Base-by-base conservation (phyloP, 2,329 filamentous ascomycete genomes). In the Septoria linicola region DNA sequence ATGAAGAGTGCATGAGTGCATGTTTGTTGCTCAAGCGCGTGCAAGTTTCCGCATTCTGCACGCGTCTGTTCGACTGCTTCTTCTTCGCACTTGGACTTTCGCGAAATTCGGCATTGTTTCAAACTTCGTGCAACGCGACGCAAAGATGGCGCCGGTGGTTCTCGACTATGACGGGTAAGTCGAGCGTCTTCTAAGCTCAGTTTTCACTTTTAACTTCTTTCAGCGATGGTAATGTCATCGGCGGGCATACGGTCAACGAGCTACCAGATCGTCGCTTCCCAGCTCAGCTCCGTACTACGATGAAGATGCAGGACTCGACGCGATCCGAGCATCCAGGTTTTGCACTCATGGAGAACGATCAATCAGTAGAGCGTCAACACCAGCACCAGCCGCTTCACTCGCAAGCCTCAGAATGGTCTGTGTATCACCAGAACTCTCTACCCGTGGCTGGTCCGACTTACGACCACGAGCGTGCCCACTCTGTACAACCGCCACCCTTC, bases 201-300 rank as follows among this genome's bases (percentile, higher is more conserved):
- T 25, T 21, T 25, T 27, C 11, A 27, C 21, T 13, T 21, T 41
- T 55, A 37, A 55, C 40, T 31, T 35, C 31, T 41, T 30, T 31
- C 45, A 49, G 55, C 39, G 31, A 58, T 42, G 57, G 57, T 34
- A 55, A 55, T 40, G 52, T 54, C 41, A 40, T 53, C 23, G 57
- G 57, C 52, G 57, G 49, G 3, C 57, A 54, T 30, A 39, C 36
- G n/a, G 49, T 59, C 21, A 43, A 56, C 31, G 41, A 27, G 10
- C 10, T 27, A 10, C 23, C 23, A 27, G 5, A 10, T 5, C 23
- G 23, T 27, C 23, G 23, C 23, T 27, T 10, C 23, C 10, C 23
- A 27, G 23, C 10, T 27, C 23, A 27, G 23, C 23, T 10, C 5
- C 23, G 5, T 5, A 10, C 23, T 27, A 27, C 23, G 5, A 27